phyloP scores from a whole-genome alignment of 1,139 yeast genomes.

The Schizosaccharomyces versatilis region DNA sequence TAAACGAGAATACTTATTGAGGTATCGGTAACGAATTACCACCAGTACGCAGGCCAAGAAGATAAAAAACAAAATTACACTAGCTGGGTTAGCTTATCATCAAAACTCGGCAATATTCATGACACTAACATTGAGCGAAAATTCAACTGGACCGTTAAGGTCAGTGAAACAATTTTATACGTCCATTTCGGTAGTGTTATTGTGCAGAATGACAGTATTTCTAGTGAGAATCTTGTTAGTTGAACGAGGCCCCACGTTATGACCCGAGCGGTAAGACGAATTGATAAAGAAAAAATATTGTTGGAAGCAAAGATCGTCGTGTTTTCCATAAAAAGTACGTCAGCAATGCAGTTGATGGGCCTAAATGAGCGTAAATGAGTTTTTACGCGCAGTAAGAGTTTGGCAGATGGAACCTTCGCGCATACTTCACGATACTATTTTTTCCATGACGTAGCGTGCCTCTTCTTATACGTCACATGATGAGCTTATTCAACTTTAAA shows the following conservation, averaged over 20 bases:
- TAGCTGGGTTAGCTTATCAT: neutral
- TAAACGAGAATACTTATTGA: constrained; percentile 31
- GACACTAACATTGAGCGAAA: constrained; percentile 5
- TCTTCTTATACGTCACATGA: no score
- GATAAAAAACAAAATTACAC: constrained; percentile 5
- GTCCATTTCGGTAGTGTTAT: constrained; percentile 3
- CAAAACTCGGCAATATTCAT: neutral
- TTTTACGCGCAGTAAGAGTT: no score
- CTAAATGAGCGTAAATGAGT: no score
- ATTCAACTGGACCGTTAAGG: constrained; percentile 7
- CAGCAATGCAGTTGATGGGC: no score
- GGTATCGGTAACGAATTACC: constrained; percentile 27
- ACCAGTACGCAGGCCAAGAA: constrained; percentile 11
- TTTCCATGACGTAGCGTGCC: no score
- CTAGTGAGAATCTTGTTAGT: neutral
- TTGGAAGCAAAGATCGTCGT: neutral
- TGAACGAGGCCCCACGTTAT: neutral
- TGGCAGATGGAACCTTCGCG: no score
- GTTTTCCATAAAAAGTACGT: no score
- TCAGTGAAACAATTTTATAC: neutral
- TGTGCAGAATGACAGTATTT: constrained; percentile 2
- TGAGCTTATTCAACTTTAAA: no score
- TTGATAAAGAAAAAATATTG: neutral
- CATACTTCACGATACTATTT: no score
- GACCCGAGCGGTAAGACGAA: neutral